phyloP scores from a whole-genome alignment of 108 stramenopile species.

The Pseudonitzschia multiseries region DNA sequence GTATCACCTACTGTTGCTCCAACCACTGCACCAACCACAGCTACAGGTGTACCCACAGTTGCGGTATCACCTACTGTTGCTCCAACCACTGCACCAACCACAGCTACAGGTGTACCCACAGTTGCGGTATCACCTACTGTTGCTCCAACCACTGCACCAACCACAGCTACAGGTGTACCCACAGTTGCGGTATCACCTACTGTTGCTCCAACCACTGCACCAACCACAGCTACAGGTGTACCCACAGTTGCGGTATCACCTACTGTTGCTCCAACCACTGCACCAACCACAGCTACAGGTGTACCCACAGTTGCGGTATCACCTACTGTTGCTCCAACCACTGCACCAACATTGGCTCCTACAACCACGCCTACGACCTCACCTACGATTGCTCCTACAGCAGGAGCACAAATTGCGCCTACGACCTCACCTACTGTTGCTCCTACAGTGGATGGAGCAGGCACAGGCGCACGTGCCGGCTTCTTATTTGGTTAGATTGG shows the following conservation, averaged over 20 bases:
- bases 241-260: neutral
- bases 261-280: conserved; percentile 8
- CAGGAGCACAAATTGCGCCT: neutral
- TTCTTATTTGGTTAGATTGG: neutral
- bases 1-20: neutral
- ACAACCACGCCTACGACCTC: neutral
- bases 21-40: neutral
- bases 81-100: neutral
- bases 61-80: neutral
- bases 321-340: neutral
- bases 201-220: neutral
- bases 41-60: neutral
- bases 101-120: neutral
- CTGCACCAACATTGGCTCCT: neutral
- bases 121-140: neutral
- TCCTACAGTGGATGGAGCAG: neutral
- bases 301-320: neutral
- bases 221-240: neutral
- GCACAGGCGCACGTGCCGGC: too few relatives aligned
- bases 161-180: neutral
- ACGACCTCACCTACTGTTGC: neutral
- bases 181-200: neutral
- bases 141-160: conserved; percentile 6
- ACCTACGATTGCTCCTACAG: neutral
- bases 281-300: neutral